Base-by-base conservation (phyloP, 805 yeast genomes). In the Candida broadrunensis region DNA sequence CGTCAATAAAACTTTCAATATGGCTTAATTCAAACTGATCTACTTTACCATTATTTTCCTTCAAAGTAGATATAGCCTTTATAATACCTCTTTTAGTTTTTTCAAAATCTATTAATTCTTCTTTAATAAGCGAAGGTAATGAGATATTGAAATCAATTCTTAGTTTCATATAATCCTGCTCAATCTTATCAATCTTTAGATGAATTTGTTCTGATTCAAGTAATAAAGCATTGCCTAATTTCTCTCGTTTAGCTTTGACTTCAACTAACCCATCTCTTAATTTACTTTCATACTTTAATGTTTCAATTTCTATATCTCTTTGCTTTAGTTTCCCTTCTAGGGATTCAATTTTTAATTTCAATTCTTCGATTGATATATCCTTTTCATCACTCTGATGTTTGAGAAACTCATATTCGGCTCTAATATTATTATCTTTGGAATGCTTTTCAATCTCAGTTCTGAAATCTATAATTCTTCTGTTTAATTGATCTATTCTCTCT, bases 401-500 rank as follows among this genome's bases (percentile, higher is more conserved):
- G 5, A 29, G 18, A 5, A 15, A 5, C 14, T 29, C 32, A 29
- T 14, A 29, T 6, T 29, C 18, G 5, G n/a, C 5, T 15, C 18
- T 29, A 5, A 29, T 29, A 15, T n/a, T 15, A 11, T 15, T 11
- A 29, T 29, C 18, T 5, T 29, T 5, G 5, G 18, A 5, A 14
- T 5, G 5, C 13, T 15, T 32, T 8, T 33, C 31, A 16, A 26
- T 23, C 15, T 41, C 38, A 3, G 25, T 24, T 19, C 24, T 21
- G 8, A 39, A 35, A 18, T 19, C 29, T 5, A 19, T 18, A 21
- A 43, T 40, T 19, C 30, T 24, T 5, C 38, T 33, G 25, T 36
- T 32, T 31, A 41, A 38, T 8, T 39, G 25, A 7, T 27, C 36
- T 7, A 42, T 34, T 26, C 32, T 27, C 11, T 18, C 25, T 15